These are phyloP conservation scores for Suillus placidus DNA, from an alignment of 768 basidiomycete genomes.

Conservation along the genomic window DNA sequence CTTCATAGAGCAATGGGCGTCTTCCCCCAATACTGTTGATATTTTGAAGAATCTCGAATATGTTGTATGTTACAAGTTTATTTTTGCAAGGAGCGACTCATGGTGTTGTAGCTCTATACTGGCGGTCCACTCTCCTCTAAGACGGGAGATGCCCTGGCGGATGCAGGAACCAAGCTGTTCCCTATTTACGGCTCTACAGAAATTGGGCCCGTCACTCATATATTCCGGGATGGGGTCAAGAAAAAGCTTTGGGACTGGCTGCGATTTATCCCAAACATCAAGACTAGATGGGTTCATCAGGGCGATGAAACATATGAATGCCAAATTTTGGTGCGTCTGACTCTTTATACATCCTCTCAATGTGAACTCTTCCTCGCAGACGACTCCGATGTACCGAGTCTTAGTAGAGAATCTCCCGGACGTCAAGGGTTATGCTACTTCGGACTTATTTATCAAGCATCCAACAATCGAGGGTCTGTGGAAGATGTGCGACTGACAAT, in stretches of 20 bases:
- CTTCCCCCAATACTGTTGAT: constrained; percentile 25
- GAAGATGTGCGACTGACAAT: constrained; percentile 29
- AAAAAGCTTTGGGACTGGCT: constrained; percentile 42
- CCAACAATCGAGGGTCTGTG: constrained; percentile 44
- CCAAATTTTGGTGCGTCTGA: constrained; percentile 37
- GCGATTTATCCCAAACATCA: constrained; percentile 21
- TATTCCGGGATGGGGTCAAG: constrained; percentile 19
- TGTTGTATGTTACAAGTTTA: constrained; percentile 26
- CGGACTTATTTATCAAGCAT: constrained; percentile 47
- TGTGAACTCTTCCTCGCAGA: constrained; percentile 5
- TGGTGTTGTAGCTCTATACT: constrained; percentile 33
- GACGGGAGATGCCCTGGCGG: constrained; percentile 36
- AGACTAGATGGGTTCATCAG: constrained; percentile 33
- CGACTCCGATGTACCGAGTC: constrained; percentile 1
- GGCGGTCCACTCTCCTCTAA: constrained; percentile 41
- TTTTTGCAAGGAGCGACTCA: background rate
- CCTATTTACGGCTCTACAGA: constrained; percentile 43
- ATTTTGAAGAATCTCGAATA: constrained; percentile 26
- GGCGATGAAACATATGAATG: constrained; percentile 40
- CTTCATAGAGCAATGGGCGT: constrained; percentile 41
- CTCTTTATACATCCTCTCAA: background rate
- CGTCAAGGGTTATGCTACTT: constrained; percentile 42
- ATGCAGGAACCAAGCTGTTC: constrained; percentile 35
- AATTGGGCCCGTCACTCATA: constrained; percentile 12
- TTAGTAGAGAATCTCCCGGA: constrained; percentile 41